Evolutionary conservation across 2,329 filamentous ascomycete species (phyloP).

Genomic region (Graphilbum fragrans): DNA sequence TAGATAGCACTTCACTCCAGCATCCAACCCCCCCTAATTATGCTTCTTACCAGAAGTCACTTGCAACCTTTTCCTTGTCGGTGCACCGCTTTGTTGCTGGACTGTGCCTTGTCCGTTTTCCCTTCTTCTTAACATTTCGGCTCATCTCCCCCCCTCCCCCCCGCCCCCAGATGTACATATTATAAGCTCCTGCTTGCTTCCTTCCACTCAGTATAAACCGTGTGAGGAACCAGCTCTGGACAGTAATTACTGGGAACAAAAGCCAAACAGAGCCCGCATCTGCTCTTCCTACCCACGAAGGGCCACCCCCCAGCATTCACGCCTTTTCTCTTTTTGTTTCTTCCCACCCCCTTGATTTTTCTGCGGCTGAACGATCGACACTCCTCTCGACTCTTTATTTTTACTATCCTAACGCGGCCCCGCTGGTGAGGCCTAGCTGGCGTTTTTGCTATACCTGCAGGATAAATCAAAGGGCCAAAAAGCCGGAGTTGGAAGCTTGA

Average conservation of each 20-base stretch:
- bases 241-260: not conserved
- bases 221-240: not conserved
- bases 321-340: not conserved
- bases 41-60: no score
- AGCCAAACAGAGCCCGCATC: no score
- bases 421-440: conserved; percentile 10
- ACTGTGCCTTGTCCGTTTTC: not conserved
- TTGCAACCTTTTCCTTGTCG: not conserved
- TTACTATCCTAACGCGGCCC: conserved; percentile 3
- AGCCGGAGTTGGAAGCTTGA: not conserved
- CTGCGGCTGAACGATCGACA: not conserved
- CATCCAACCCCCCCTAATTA: no score
- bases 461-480: not conserved
- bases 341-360: not conserved
- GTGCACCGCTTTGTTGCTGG: not conserved
- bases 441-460: not conserved
- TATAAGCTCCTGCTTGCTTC: not conserved
- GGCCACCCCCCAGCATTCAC: not conserved
- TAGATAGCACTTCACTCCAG: no score
- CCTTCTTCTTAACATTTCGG: not conserved
- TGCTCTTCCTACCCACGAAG: not conserved
- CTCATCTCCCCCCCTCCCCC: no score
- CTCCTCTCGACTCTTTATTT: not conserved
- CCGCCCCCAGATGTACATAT: no score
- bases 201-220: not conserved